phyloP scores from a whole-genome alignment of 2,329 filamentous ascomycete genomes.

The Phyllosticta citrichinensis region DNA sequence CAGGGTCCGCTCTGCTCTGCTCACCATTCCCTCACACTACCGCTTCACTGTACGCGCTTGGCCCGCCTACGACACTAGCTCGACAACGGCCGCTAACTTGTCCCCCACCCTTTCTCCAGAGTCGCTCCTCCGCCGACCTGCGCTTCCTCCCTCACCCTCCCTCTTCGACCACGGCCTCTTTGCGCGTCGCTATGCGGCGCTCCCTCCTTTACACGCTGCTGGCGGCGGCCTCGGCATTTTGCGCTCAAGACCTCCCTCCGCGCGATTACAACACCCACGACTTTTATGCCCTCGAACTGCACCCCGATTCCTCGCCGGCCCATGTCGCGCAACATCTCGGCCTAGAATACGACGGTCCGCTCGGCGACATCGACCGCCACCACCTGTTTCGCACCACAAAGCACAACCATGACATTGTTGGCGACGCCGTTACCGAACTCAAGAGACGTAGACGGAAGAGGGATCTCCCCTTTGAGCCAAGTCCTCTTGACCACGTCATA shows the following conservation, averaged over 20 bases:
- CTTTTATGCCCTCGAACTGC: conserved; percentile 87
- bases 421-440: conserved; percentile 42
- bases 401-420: conserved; percentile 44
- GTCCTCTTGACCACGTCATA: conserved; percentile 63
- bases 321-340: conserved; percentile 64
- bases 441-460: conserved; percentile 54
- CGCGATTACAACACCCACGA: conserved; percentile 74
- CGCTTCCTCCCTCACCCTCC: not conserved
- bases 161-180: not conserved
- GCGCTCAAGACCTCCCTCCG: conserved; percentile 31
- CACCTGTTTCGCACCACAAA: conserved; percentile 71
- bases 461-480: conserved; percentile 30
- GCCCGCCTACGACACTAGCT: not conserved
- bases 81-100: not conserved
- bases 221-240: conserved; percentile 24
- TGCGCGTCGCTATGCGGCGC: conserved; percentile 25
- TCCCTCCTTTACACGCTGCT: conserved; percentile 37
- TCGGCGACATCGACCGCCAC: conserved; percentile 70
- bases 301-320: conserved; percentile 52
- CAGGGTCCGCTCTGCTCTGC: not conserved
- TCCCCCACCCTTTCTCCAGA: not conserved
- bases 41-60: conserved; percentile 1
- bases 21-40: not conserved
- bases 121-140: not conserved
- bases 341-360: conserved; percentile 67